phyloP scores from a whole-genome alignment of 176 grass and related monocot species.

The Oryza glaberrima region DNA sequence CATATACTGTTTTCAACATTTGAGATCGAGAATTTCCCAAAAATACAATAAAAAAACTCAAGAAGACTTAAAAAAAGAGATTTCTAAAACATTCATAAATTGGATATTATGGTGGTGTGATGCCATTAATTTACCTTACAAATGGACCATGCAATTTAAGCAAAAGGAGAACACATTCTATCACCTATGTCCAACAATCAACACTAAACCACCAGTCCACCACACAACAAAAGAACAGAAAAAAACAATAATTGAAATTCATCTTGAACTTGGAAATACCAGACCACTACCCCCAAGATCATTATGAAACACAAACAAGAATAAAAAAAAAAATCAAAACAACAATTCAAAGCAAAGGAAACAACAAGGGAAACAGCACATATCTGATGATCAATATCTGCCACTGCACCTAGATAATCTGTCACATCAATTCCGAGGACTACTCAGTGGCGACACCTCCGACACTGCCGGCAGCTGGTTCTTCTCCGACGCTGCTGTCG shows the following conservation, averaged over 20 bases:
- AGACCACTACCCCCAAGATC: too few species aligned
- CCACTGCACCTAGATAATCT: not conserved
- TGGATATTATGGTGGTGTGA: not conserved
- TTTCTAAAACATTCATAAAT: too few species aligned
- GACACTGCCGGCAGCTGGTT: conserved; percentile 20
- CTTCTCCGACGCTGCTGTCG: not conserved
- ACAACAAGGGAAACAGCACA: too few species aligned
- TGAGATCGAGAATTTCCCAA: not conserved
- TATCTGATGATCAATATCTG: too few species aligned
- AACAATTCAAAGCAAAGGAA: too few species aligned
- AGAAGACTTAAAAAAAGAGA: too few species aligned
- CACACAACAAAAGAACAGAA: too few species aligned
- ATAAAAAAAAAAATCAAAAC: too few species aligned
- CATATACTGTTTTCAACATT: not conserved
- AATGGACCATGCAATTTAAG: not conserved
- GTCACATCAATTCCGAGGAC: not conserved
- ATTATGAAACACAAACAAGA: too few species aligned
- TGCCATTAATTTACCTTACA: not conserved
- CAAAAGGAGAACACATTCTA: not conserved
- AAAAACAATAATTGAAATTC: too few species aligned
- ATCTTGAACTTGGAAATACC: too few species aligned
- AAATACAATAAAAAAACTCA: not conserved
- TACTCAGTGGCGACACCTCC: not conserved
- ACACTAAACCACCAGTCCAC: too few species aligned
- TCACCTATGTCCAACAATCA: not conserved